Evolutionary conservation across 192 early-diverging fungal species (phyloP), one percentile per base, ranked within the genome.

Genomic region (Umbelopsis sp.): DNA sequence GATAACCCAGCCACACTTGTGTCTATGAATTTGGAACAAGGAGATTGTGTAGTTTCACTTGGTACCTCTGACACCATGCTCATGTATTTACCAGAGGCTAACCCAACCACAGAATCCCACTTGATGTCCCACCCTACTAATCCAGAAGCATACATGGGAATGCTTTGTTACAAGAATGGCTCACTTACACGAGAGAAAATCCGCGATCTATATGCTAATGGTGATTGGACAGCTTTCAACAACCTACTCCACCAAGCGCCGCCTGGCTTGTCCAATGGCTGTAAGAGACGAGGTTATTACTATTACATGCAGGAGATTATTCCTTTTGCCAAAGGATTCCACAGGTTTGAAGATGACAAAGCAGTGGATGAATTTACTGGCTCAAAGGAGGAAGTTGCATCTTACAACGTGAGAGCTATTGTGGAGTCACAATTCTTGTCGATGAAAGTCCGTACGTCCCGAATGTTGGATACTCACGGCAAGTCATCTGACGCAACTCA

Each of bases 161-260:
- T 96, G 87, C 77, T 95, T 20, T 91, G 90, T 71, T 93, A 90
- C 82, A 94, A 92, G 76, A 96, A 96, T 70, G 94, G 94, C 12
- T 91, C 91, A n/a, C 71, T 94, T n/a, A 88, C 91, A 0, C 81
- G 93, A 11, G 91, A 94, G 68, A 77, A 81, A 45, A 84, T 94
- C 31, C 86, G 90, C 17, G 86, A 91, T 70, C 53, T 71, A 8
- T 88, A 86, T 72, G 77, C 80, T 3, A 24, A 74, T 16, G 75
- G 76, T 22, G 74, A 81, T 21, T 95, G 94, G 94, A 74, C 75
- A 1, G 72, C 74, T 14, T 95, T 92, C 62, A 83, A 88, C 32
- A 6, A 59, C 0, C 68, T 81, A 21, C 69, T 90, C 22, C n/a
- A 56, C 24, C 29, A 51, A 72, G 65, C 69, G 20, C 22, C 81